Evolutionary conservation across 495 filamentous ascomycete genomes (phyloP).

Genomic region (Arthonia radiata): DNA sequence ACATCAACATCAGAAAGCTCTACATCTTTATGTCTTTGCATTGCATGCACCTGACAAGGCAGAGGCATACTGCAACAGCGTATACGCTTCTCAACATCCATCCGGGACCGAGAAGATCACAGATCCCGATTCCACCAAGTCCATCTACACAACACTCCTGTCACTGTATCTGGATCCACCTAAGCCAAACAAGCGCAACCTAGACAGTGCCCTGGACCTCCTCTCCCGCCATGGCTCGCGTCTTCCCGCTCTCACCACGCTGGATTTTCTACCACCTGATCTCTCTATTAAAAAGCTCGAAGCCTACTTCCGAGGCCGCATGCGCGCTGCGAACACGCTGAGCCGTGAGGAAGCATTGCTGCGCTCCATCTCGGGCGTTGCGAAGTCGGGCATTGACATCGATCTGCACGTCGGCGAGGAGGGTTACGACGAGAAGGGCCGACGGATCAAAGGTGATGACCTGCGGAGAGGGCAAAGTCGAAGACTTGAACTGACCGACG

Average conservation of each 20-base stretch:
- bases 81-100: conserved; percentile 29
- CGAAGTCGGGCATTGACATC: conserved; percentile 45
- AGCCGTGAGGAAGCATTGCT: conserved; percentile 59
- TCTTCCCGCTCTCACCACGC: conserved; percentile 60
- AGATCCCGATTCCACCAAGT: conserved; percentile 23
- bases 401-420: conserved; percentile 43
- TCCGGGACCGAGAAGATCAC: too few relatives aligned
- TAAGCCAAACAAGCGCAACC: conserved; percentile 42
- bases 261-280: conserved; percentile 59
- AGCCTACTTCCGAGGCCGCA: conserved; percentile 75
- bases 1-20: conserved; percentile 78
- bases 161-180: conserved; percentile 77
- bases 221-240: conserved; percentile 79
- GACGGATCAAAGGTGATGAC: conserved; percentile 19
- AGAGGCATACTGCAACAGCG: conserved; percentile 80
- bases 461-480: conserved; percentile 41
- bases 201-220: conserved; percentile 58
- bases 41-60: conserved; percentile 68
- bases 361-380: conserved; percentile 44
- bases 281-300: conserved; percentile 60
- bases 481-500: conserved; percentile 57
- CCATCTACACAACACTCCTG: conserved; percentile 77
- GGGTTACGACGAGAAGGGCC: conserved; percentile 18
- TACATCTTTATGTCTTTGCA: conserved; percentile 93
- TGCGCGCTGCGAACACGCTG: conserved; percentile 61